Conservation (phyloP, 768 basidiomycete species). For the Lactarius vividus region DNA sequence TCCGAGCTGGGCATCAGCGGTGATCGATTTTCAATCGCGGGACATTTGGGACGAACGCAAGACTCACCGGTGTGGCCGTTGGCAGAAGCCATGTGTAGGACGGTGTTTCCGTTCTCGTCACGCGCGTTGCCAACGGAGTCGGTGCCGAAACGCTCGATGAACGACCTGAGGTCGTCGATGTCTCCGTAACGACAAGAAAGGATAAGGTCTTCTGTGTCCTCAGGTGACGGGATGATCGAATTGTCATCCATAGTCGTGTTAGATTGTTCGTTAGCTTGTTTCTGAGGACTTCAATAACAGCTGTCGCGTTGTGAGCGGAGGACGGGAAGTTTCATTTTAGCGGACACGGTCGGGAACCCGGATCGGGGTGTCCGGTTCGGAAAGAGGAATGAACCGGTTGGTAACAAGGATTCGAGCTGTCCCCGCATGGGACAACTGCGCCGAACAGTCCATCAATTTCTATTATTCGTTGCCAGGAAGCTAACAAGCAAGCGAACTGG, state of each 20-base stretch:
- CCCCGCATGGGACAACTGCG: no score
- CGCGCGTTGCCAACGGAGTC: constrained; percentile 46
- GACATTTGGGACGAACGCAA: not conserved
- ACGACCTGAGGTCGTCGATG: constrained; percentile 69
- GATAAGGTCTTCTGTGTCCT: constrained; percentile 70
- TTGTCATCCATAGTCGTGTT: not conserved
- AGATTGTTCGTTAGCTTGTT: not conserved
- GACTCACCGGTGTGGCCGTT: constrained; percentile 84
- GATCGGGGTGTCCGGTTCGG: no score
- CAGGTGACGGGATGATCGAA: constrained; percentile 30
- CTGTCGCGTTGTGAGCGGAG: no score
- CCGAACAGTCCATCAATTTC: not conserved
- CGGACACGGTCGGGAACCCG: no score
- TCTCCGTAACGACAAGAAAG: constrained; percentile 89
- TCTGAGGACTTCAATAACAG: no score
- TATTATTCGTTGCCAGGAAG: not conserved
- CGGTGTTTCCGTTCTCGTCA: constrained; percentile 77
- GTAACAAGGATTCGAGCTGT: no score
- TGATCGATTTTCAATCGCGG: not conserved
- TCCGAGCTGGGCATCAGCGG: constrained; percentile 32
- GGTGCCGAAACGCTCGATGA: constrained; percentile 56
- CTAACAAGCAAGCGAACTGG: not conserved
- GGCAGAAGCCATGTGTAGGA: constrained; percentile 83
- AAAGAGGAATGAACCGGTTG: no score
- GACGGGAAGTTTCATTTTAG: no score